Evolutionary conservation across 2,329 filamentous ascomycete genomes (phyloP).

Genomic region (Canariomyces notabilis): DNA sequence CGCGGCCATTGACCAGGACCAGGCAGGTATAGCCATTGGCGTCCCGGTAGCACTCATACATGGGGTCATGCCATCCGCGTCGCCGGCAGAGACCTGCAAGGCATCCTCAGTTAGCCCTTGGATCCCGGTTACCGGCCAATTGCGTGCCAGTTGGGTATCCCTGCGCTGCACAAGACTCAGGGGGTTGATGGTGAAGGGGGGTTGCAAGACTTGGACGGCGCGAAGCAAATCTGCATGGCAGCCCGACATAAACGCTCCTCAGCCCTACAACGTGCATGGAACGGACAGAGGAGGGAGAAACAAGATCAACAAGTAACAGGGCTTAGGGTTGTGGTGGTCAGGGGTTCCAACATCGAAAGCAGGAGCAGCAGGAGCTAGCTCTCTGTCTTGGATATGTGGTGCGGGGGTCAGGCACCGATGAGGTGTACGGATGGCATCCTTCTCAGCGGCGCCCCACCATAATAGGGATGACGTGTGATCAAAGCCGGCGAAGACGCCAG

Average conservation of each 20-base stretch:
- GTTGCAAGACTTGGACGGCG: conserved; percentile 22
- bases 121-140: conserved; percentile 13
- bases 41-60: conserved; percentile 76
- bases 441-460: conserved; percentile 22
- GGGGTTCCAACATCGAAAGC: conserved; percentile 18
- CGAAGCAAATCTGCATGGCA: conserved; percentile 32
- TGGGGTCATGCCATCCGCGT: conserved; percentile 86
- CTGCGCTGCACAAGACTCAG: conserved; percentile 1
- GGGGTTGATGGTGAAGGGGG: not conserved
- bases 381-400: conserved; percentile 29
- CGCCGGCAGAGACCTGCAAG: conserved; percentile 82
- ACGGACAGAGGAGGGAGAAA: conserved; percentile 6
- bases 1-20: conserved; percentile 90
- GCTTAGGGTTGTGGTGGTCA: conserved; percentile 14
- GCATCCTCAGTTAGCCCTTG: conserved; percentile 32
- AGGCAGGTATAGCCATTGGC: conserved; percentile 78
- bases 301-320: conserved; percentile 18
- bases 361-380: conserved; percentile 21
- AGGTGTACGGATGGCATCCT: conserved; percentile 22
- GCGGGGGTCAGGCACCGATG: conserved; percentile 27
- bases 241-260: conserved; percentile 31
- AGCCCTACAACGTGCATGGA: conserved; percentile 26
- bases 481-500: conserved; percentile 3
- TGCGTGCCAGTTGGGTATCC: conserved; percentile 4
- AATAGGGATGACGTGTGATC: conserved; percentile 16